Base-by-base conservation (phyloP, 129 eudicot genomes). In the Calendula officinalis region DNA sequence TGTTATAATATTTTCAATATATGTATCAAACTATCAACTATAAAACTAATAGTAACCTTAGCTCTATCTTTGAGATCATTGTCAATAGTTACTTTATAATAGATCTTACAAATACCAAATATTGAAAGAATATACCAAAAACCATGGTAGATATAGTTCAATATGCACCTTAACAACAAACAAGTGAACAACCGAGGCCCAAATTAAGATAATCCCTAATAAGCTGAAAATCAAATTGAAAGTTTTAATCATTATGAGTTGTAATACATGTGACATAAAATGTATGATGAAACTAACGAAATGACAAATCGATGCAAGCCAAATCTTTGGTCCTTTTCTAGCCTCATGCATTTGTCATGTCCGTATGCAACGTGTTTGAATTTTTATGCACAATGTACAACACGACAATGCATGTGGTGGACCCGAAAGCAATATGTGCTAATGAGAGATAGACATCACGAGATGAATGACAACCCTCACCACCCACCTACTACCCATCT, bases 401-500 rank as follows among this genome's bases (percentile, higher is more conserved):
- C 58, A 47, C 5, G 58, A 35, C 32, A 59, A 69, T 43, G 58
- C 66, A 69, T 6, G 5, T 7, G 48, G 46, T 36, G 66, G 74
- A 46, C 74, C 74, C 22, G 58, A 69, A 45, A 57, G 48, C 10
- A 45, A 69, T 3, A 69, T 69, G 58, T 35, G 49, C 56, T 54
- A 22, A 27, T 64, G 38, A n/a, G 45, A 68, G 64, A 68, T 68
- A 6, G 66, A 69, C 58, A 69, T 3, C 57, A 59, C 58, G 56
- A 57, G 35, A 57, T 57, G 74, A 69, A 69, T 69, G 66, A 57
- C 66, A 69, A 69, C 66, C 74, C 74, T 69, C 74, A 69, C 74
- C 74, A 57, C 66, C 66, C 66, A 53, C 66, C 59, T 57, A 14
- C 56, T 56, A 46, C 56, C 65, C 41, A 9, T 34, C 62, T 37